phyloP scores from a whole-genome alignment of 2,329 filamentous ascomycete species.

The Falciphora oryzae region DNA sequence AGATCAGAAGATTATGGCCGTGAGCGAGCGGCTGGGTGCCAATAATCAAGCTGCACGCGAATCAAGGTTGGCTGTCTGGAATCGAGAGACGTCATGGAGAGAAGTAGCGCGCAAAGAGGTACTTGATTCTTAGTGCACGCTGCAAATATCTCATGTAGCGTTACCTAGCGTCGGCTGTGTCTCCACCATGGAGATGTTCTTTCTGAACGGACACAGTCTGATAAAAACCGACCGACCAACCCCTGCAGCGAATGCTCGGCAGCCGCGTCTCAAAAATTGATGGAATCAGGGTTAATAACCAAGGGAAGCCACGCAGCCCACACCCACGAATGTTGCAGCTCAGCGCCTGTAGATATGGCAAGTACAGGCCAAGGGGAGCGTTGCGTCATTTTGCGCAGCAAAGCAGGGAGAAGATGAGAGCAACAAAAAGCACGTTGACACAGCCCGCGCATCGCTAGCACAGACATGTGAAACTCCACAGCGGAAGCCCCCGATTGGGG shows the following conservation, averaged over 20 bases:
- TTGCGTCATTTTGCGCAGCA: not conserved
- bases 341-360: not conserved
- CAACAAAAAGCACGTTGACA: too few relatives aligned
- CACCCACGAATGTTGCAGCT: not conserved
- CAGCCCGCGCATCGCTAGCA: not conserved
- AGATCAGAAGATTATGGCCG: not conserved
- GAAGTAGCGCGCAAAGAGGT: not conserved
- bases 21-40: too few relatives aligned
- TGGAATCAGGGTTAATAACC: too few relatives aligned
- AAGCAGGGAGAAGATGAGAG: not conserved
- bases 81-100: not conserved
- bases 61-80: not conserved
- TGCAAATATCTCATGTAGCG: not conserved
- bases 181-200: not conserved
- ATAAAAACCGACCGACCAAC: not conserved
- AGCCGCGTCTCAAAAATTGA: too few relatives aligned
- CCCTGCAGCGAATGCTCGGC: not conserved
- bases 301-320: not conserved
- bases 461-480: not conserved
- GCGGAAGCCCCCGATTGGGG: not conserved
- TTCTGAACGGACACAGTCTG: not conserved
- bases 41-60: not conserved
- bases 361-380: not conserved
- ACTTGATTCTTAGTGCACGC: not conserved
- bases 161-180: not conserved